These are phyloP conservation scores for Acanthamoeba castellanii DNA, from an alignment of 208 protist genomes.

Conservation along the genomic window DNA sequence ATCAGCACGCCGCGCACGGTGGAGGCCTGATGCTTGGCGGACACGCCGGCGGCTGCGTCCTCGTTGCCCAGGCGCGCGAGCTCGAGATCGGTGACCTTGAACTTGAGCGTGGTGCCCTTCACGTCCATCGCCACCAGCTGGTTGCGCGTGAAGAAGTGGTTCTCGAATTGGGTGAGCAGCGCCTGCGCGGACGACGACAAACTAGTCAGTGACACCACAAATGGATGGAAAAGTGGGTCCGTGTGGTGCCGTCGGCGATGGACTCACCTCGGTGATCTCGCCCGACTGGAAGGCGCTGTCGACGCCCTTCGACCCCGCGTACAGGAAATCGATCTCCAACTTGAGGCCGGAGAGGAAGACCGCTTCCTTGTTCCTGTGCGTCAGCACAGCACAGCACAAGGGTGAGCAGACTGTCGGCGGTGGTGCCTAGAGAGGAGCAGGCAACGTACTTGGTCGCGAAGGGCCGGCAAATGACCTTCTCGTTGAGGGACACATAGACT, in stretches of 20 bases:
- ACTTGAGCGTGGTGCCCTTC: constrained; percentile 46
- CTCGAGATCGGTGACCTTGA: constrained; percentile 37
- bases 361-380: background rate
- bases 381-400: background rate
- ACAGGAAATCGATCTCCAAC: constrained; percentile 45
- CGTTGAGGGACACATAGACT: constrained; percentile 34
- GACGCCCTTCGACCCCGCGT: background rate
- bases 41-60: background rate
- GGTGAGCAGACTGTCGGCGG: background rate
- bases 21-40: background rate
- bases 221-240: background rate
- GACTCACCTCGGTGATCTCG: background rate
- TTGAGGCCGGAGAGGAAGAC: constrained; percentile 36
- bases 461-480: constrained; percentile 4
- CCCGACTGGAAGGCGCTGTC: background rate
- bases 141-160: constrained; percentile 30
- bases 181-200: background rate
- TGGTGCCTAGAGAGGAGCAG: background rate
- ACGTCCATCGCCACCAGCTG: constrained; percentile 25
- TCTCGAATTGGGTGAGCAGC: background rate
- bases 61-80: background rate
- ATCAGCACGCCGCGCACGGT: constrained; percentile 67
- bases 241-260: background rate
- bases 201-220: background rate
- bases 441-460: constrained; percentile 28